phyloP scores from a whole-genome alignment of 192 early-diverging fungal genomes.

The Dissophora globulifera region DNA sequence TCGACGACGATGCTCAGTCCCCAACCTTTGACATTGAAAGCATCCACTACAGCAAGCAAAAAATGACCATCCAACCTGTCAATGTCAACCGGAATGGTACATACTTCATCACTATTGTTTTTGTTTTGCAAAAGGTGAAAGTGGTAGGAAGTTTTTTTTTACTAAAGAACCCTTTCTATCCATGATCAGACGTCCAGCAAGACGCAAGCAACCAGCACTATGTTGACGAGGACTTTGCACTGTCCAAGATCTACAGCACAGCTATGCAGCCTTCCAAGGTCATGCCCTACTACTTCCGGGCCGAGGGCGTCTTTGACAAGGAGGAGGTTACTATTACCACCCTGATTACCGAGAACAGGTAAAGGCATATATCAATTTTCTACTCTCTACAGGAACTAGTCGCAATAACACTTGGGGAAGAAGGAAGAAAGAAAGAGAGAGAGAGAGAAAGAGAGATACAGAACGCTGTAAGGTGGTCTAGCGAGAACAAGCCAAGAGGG shows the following conservation, averaged over 20 bases:
- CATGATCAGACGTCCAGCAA: background rate
- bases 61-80: slow-evolving; percentile 27
- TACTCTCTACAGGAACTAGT: background rate
- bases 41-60: slow-evolving; percentile 38
- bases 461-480: too few species aligned
- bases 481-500: too few species aligned
- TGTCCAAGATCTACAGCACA: slow-evolving; percentile 68
- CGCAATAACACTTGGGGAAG: background rate
- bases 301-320: slow-evolving; percentile 54
- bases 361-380: too few species aligned
- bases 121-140: too few species aligned
- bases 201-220: slow-evolving; percentile 1
- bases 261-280: slow-evolving; percentile 70
- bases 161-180: background rate
- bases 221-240: slow-evolving; percentile 62
- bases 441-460: background rate
- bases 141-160: too few species aligned
- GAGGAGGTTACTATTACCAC: slow-evolving; percentile 71
- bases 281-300: slow-evolving; percentile 69
- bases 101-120: too few species aligned
- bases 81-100: slow-evolving; percentile 12
- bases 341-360: slow-evolving; percentile 66
- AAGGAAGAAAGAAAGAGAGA: background rate
- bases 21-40: slow-evolving; percentile 45
- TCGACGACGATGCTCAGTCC: slow-evolving; percentile 29